Evolutionary conservation across 192 early-diverging fungal species (phyloP).

Genomic region (Funneliformis geosporum): DNA sequence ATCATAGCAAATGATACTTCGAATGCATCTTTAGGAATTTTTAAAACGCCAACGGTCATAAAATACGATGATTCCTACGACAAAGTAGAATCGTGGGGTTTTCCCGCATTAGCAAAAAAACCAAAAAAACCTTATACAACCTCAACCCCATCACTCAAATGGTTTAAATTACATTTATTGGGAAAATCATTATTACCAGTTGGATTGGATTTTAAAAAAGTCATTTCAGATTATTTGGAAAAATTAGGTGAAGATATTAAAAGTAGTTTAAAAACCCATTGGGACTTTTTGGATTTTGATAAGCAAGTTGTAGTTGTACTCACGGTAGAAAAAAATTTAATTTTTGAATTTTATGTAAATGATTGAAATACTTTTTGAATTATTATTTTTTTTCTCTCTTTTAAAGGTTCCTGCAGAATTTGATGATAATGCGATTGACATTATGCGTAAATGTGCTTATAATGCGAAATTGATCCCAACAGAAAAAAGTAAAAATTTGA

Average conservation of each 20-base stretch:
- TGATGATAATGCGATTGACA: background rate
- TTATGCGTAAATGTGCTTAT: background rate
- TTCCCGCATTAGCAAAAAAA: background rate
- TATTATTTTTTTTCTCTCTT: background rate
- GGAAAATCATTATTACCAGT: constrained; percentile 32
- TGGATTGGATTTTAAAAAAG: background rate
- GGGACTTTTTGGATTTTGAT: background rate
- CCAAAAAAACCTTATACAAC: background rate
- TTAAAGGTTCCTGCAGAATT: background rate
- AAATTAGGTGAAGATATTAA: background rate
- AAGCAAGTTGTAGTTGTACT: background rate
- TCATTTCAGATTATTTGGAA: background rate
- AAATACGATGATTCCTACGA: constrained; percentile 11
- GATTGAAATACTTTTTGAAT: background rate
- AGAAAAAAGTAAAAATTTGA: background rate
- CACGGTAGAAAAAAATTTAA: background rate
- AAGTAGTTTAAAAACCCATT: background rate
- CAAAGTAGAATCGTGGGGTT: background rate
- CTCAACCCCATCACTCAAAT: background rate
- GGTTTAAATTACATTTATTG: constrained; percentile 34
- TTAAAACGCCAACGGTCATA: background rate
- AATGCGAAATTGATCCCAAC: background rate
- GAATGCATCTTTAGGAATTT: background rate
- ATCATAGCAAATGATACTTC: background rate
- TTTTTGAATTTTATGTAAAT: background rate